Evolutionary conservation across 2,329 filamentous ascomycete species (phyloP), one percentile per base, ranked within the genome.

Genomic region (Colletotrichum salicis): DNA sequence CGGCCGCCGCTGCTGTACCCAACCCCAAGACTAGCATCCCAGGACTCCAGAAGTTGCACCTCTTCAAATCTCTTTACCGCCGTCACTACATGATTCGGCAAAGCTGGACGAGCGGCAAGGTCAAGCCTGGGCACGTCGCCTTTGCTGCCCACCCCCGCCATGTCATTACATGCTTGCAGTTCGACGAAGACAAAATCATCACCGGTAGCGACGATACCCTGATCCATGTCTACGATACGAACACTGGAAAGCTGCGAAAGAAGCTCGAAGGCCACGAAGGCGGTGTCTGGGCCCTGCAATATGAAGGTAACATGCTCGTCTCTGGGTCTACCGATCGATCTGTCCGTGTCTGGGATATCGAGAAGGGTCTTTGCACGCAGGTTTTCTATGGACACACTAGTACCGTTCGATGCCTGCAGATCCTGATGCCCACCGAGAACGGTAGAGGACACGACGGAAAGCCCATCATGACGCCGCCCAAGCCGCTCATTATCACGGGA

Each of bases 271-370:
- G 96, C 2, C 96, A 99, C 76, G 96, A 99, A 81, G 96, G 96
- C 41, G 96, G 96, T 57, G 96, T 99, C 1, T 99, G 96, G 96
- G 96, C 96, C 35, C 84, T 99, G 64, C 95, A 98, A 80, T 99
- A 98, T 79, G 92, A 98, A 79, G 96, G 95, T 62, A 98, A 98
- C 79, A 94, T 94, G 19, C 85, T 99, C 24, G 96, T 99, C 2
- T 99, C 96, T 19, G 96, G 96, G 2, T 98, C 95, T 7, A 99
- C 96, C 0, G 96, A 99, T 82, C 89, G 96, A 58, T 97, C 96
- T 12, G 96, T 99, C n/a, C 91, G 96, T n/a, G 96, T 99, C 0
- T 99, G 96, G 96, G 96, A 99, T 79, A 98, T 99, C 74, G 94
- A 97, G 78, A 93, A 93, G 77, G 96, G 95, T 0, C 89, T 93